These are phyloP conservation scores for Candida frijolesensis DNA, from an alignment of 1,139 yeast genomes.

Conservation along the genomic window DNA sequence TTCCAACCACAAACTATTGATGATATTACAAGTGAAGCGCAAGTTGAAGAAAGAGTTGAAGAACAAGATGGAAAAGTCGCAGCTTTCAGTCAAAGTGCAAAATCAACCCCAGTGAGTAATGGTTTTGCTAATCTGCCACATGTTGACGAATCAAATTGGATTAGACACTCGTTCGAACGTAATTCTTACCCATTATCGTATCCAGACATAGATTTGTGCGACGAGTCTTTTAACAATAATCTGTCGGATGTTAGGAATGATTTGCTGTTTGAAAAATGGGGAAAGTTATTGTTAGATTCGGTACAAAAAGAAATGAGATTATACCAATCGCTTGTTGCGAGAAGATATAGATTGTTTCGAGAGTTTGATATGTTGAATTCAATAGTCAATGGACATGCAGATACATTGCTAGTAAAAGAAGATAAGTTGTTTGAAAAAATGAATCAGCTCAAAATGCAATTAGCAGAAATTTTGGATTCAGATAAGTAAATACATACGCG, in stretches of 20 bases:
- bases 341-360: slow-evolving; percentile 39
- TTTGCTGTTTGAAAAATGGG: slow-evolving; percentile 1
- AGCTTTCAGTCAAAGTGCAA: neutral
- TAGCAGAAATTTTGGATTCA: slow-evolving; percentile 7
- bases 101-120: neutral
- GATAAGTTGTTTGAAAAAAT: slow-evolving; percentile 7
- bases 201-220: slow-evolving; percentile 9
- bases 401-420: slow-evolving; percentile 7
- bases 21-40: too few species aligned
- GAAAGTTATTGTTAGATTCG: neutral
- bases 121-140: neutral
- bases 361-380: slow-evolving; percentile 28
- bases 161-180: neutral
- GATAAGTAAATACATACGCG: neutral
- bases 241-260: neutral
- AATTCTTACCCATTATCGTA: neutral
- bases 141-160: neutral
- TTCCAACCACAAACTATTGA: neutral
- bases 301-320: neutral
- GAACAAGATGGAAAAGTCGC: neutral
- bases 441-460: slow-evolving; percentile 4
- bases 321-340: slow-evolving; percentile 10
- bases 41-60: too few species aligned
- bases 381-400: slow-evolving; percentile 38
- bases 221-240: neutral